These are phyloP conservation scores for Pseudocercospora eumusae DNA, from an alignment of 2,329 filamentous ascomycete species.

Conservation along the genomic window DNA sequence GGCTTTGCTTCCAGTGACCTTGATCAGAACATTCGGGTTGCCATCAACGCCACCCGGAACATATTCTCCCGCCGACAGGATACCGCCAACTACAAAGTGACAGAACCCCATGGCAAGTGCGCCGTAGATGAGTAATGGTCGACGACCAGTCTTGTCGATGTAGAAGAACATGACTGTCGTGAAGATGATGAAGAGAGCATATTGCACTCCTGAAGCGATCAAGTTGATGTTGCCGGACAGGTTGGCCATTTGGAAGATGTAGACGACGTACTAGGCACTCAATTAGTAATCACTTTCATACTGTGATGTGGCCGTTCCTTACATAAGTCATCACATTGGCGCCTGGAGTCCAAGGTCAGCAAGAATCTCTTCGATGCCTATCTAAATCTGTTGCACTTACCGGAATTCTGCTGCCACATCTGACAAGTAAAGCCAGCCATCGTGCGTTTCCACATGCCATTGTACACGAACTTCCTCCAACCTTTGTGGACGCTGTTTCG, in stretches of 20 bases:
- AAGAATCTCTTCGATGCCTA: too few species aligned
- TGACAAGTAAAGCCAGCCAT: slow-evolving; percentile 59
- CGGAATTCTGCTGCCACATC: slow-evolving; percentile 56
- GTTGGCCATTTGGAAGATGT: slow-evolving; percentile 62
- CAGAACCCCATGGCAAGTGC: slow-evolving; percentile 79
- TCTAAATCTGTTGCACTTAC: slow-evolving; percentile 24
- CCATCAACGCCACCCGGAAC: slow-evolving; percentile 50
- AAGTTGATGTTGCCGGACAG: slow-evolving; percentile 55
- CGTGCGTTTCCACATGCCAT: slow-evolving; percentile 62
- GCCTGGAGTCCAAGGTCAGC: too few species aligned
- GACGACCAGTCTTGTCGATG: slow-evolving; percentile 46
- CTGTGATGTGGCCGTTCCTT: not conserved
- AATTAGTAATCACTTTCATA: slow-evolving; percentile 24
- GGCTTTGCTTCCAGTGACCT: slow-evolving; percentile 55
- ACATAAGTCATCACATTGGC: slow-evolving; percentile 17
- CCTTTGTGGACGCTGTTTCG: slow-evolving; percentile 40
- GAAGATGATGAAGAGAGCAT: slow-evolving; percentile 48
- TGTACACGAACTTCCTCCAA: slow-evolving; percentile 51
- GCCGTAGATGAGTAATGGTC: slow-evolving; percentile 62
- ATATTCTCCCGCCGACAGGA: slow-evolving; percentile 46
- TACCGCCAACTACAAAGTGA: slow-evolving; percentile 74
- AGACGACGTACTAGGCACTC: slow-evolving; percentile 61
- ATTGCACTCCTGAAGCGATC: slow-evolving; percentile 45
- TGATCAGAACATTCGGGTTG: slow-evolving; percentile 57
- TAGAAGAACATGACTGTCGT: slow-evolving; percentile 46